Base-by-base conservation (phyloP, 2,329 filamentous ascomycete genomes). In the Penicillium thymicola region DNA sequence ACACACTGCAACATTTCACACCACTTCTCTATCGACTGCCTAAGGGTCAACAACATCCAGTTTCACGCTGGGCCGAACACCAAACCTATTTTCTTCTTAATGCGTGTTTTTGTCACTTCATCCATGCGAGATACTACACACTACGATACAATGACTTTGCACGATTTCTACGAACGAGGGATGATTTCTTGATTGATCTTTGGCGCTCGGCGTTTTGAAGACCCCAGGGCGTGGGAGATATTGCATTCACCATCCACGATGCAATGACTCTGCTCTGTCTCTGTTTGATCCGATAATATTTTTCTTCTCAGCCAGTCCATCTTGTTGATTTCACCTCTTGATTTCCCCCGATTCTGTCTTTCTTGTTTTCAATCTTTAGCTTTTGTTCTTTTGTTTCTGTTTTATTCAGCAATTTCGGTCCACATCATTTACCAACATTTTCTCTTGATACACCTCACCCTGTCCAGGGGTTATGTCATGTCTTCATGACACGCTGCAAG, bases 161-260 rank as follows among this genome's bases (percentile, higher is more conserved):
- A 65, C 49, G 62, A 65, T 52, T 63, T 58, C 40, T 45, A 65
- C 41, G 60, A 65, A 49, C 38, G 51, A 41, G 54, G 46, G 37
- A 61, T 41, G 53, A 59, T 16, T 57, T 60, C 53, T 42, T 50
- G 43, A 49, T 40, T 41, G 48, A 54, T 60, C 59, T 58, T 57
- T 64, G 65, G 65, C 60, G 55, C 55, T 58, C 40, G 58, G 56
- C 45, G 56, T 62, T 61, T 41, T 52, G 45, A 34, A 54, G 41
- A 59, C 51, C 45, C 58, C 40, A 56, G 45, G 47, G 51, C 42
- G 51, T 43, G 40, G 25, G 51, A 54, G 51, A 46, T 51, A 51
- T 51, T 54, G 55, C 25, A 54, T 49, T 25, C 37, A 36, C 38
- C 37, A 58, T 43, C 25, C 47, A 46, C 23, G 38, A 54, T 54